Evolutionary conservation across 2,329 filamentous ascomycete genomes (phyloP).

Genomic region (Hypomyces perniciosus): DNA sequence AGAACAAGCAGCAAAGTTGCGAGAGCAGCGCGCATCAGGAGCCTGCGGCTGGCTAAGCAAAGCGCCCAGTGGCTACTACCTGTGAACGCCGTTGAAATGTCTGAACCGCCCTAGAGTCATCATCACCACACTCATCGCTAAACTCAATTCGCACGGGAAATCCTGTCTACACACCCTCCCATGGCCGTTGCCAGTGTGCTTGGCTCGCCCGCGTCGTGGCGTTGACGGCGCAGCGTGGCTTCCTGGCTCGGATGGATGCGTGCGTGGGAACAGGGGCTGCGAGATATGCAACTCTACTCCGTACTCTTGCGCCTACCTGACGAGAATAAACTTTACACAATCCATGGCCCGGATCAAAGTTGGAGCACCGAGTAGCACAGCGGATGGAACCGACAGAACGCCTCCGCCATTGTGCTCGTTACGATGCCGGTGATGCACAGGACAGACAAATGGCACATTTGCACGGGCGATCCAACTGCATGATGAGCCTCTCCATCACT

Average conservation of each 20-base stretch:
- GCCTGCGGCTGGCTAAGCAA: slow-evolving; percentile 8
- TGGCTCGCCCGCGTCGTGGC: slow-evolving; percentile 3
- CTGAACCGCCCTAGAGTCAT: not conserved
- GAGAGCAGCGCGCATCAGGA: slow-evolving; percentile 4
- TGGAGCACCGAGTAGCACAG: not conserved
- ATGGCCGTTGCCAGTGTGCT: not conserved
- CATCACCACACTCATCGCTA: not conserved
- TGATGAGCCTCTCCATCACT: too few species aligned
- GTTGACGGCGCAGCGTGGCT: slow-evolving; percentile 7
- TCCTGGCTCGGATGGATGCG: not conserved
- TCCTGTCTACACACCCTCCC: not conserved
- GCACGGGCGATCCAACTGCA: not conserved
- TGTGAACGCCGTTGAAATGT: not conserved
- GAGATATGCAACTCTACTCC: slow-evolving; percentile 4
- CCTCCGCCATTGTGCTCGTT: not conserved
- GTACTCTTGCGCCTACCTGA: not conserved
- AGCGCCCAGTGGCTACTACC: not conserved
- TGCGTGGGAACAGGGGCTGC: slow-evolving; percentile 4
- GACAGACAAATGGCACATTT: not conserved
- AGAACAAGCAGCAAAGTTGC: not conserved
- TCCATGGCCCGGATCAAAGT: not conserved
- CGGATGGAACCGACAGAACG: not conserved
- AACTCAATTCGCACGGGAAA: not conserved
- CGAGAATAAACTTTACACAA: slow-evolving; percentile 1
- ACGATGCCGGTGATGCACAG: not conserved